phyloP scores from a whole-genome alignment of 495 filamentous ascomycete species.

The Talaromyces wortmannii region DNA sequence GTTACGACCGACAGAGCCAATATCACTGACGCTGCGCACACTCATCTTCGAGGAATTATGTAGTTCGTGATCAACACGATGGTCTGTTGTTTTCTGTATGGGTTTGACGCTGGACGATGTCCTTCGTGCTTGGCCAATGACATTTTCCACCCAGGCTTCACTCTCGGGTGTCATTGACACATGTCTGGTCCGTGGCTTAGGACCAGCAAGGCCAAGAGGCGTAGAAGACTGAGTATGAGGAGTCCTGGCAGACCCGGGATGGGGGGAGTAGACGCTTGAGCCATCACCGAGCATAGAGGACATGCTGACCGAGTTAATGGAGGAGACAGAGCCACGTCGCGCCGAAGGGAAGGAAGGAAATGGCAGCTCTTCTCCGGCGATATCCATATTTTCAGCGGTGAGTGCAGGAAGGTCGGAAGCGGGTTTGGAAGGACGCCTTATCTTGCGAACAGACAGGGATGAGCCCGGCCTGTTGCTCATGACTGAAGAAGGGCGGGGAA shows the following conservation, averaged over 20 bases:
- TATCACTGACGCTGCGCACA: slow-evolving; percentile 29
- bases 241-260: slow-evolving; percentile 15
- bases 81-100: not conserved
- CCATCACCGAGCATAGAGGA: slow-evolving; percentile 18
- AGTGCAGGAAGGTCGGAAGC: slow-evolving; percentile 22
- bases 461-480: slow-evolving; percentile 31
- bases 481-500: slow-evolving; percentile 30
- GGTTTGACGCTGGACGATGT: slow-evolving; percentile 19
- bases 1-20: slow-evolving; percentile 28
- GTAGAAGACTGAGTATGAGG: slow-evolving; percentile 15
- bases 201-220: slow-evolving; percentile 42
- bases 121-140: slow-evolving; percentile 34
- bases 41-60: slow-evolving; percentile 1
- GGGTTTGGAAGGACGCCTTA: slow-evolving; percentile 28
- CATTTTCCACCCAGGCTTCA: slow-evolving; percentile 45
- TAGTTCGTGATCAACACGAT: slow-evolving; percentile 1
- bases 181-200: slow-evolving; percentile 35
- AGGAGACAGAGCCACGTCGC: slow-evolving; percentile 33
- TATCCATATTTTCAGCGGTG: slow-evolving; percentile 20
- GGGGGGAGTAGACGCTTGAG: slow-evolving; percentile 11
- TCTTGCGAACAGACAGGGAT: slow-evolving; percentile 34
- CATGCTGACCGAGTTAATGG: slow-evolving; percentile 25
- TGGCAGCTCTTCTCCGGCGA: slow-evolving; percentile 18
- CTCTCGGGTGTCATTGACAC: slow-evolving; percentile 41
- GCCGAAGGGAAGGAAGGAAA: slow-evolving; percentile 17